Percentiles rank a stretch among this genome's conserved stretches.
Evolutionary conservation across 1,284 basidiomycete genomes (phyloP).

Genomic region (Pholiota adiposa): DNA sequence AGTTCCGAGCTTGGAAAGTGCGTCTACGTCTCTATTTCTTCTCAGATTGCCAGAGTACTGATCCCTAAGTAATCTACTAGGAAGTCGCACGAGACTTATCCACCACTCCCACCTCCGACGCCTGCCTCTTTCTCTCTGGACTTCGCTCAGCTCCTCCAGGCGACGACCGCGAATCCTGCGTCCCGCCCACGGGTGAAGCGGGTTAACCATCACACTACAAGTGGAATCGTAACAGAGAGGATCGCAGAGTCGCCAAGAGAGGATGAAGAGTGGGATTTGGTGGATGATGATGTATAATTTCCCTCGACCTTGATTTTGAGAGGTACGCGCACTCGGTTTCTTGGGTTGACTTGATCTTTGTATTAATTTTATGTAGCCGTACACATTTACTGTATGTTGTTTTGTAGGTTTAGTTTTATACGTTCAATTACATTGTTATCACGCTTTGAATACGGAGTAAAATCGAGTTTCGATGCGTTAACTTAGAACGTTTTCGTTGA

Average conservation of each 20-base stretch:
- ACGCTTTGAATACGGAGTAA: too few species aligned
- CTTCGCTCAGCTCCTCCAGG: slow-evolving; percentile 76
- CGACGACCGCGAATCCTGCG: slow-evolving; percentile 61
- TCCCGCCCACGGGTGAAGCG: slow-evolving; percentile 18
- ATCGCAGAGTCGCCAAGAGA: slow-evolving; percentile 28
- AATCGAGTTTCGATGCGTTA: too few species aligned
- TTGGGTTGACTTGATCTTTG: too few species aligned
- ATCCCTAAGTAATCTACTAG: slow-evolving; percentile 31
- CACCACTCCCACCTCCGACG: slow-evolving; percentile 61
- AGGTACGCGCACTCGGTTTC: too few species aligned
- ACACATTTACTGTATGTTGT: too few species aligned
- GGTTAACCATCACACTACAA: background rate
- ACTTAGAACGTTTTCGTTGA: too few species aligned
- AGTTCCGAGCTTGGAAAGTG: slow-evolving; percentile 68
- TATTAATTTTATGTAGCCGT: too few species aligned
- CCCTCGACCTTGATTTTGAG: too few species aligned
- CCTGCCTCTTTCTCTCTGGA: slow-evolving; percentile 64
- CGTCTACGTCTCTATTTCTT: background rate
- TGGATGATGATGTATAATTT: slow-evolving; percentile 37
- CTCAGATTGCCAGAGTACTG: background rate
- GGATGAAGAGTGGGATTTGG: slow-evolving; percentile 54
- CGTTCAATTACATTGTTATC: too few species aligned
- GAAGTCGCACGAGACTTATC: slow-evolving; percentile 61
- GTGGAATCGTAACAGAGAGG: slow-evolving; percentile 22
- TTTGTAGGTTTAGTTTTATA: too few species aligned